phyloP scores from a whole-genome alignment of 108 stramenopile species.

The Cylindrotheca closterium region DNA sequence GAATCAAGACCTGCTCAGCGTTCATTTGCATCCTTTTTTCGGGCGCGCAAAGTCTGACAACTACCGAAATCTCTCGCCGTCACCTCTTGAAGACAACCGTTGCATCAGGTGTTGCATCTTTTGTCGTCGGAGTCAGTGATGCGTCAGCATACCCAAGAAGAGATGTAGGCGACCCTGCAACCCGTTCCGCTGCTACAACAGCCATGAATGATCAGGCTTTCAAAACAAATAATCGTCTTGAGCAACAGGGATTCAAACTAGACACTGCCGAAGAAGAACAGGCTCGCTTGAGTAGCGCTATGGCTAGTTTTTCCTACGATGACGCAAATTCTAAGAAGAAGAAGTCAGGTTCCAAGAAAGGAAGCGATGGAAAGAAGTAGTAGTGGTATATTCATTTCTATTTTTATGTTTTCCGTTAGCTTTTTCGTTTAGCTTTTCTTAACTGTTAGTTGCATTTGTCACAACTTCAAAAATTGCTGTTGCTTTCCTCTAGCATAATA shows the following conservation, averaged over 20 bases:
- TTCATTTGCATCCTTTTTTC: background rate
- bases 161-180: constrained; percentile 43
- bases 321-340: constrained; percentile 25
- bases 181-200: constrained; percentile 36
- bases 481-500: constrained; percentile 51
- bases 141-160: constrained; percentile 18
- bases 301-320: constrained; percentile 53
- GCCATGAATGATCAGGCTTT: constrained; percentile 50
- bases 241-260: constrained; percentile 49
- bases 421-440: no score
- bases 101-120: constrained; percentile 1
- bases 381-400: no score
- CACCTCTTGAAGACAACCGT: background rate
- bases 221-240: constrained; percentile 54
- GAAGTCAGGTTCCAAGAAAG: background rate
- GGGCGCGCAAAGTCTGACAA: background rate
- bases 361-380: no score
- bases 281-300: constrained; percentile 22
- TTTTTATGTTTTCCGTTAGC: no score
- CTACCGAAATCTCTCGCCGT: background rate
- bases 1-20: no score
- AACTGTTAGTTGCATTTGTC: no score
- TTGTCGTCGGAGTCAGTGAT: background rate
- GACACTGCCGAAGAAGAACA: constrained; percentile 55
- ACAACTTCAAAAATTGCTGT: no score